Evolutionary conservation across 352 stramenopile species (phyloP), one percentile per base, ranked within the genome.

Genomic region (Phytopythium litorale): DNA sequence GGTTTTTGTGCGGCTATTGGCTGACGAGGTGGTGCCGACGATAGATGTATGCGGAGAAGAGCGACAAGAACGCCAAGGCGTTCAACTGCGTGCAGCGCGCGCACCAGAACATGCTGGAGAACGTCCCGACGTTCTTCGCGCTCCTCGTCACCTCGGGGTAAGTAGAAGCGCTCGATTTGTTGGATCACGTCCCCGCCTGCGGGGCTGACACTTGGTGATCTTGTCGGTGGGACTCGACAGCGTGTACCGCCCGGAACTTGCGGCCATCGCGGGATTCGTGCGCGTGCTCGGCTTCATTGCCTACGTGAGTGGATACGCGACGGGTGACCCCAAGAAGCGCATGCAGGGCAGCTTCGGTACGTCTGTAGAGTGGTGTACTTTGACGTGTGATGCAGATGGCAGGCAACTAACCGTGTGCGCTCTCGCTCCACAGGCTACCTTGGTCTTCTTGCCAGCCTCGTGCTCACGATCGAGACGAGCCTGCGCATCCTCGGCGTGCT

Each of bases 41-140:
- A 64, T 66, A 93, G 75, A 90, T 97, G 72, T 97, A 97, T 70
- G 89, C 87, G 0, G 85, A 97, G 60, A 72, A 94, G 68, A 87
- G 70, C 57, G 85, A 93, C 64, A 94, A 97, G 72, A 85, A 98
- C 65, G 89, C 79, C 56, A 92, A 82, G 63, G 85, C 76, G 3
- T 85, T 98, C 71, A 98, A 98, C 78, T 96, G 88, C 59, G 73
- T 97, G 58, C 93, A 98, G 71, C 79, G 92, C 49, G 86, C 79
- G 28, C 91, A 98, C 76, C 93, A 98, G 72, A 94, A 98, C 66
- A 69, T 97, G 48, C 73, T 97, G 45, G 91, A 98, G 73, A 97
- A 94, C 56, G 79, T 92, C 50, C 84, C 88, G 2, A 57, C 79
- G 1, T 92, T 88, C 56, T 64, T 92, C 25, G 57, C 62, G 0